Evolutionary conservation across 2,329 filamentous ascomycete genomes (phyloP), one percentile per base, ranked within the genome.

Genomic region (Phaeosphaeriaceae sp.): DNA sequence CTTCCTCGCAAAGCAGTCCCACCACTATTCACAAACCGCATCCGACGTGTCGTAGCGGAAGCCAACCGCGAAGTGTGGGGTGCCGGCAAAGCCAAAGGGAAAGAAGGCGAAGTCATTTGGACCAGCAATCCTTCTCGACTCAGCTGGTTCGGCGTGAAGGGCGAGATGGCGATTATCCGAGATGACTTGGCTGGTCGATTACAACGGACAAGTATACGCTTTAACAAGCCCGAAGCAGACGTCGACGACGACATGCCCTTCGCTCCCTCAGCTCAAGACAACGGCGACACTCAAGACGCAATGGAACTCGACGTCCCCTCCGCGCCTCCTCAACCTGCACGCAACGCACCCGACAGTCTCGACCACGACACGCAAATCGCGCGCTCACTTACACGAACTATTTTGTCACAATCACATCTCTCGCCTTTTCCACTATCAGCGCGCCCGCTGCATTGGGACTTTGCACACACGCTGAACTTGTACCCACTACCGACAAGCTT

Each of bases 381-480:
- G 8, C 86, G 90, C 58, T 91, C 92, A 67, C 85, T 98, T 1
- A 93, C 97, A 70, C 96, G 97, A 75, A 97, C 94, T 0, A 77
- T 99, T 10, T 85, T 99, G 8, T 94, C 97, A 67, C 95, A 99
- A 79, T 92, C 92, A 5, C 91, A 93, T 64, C 85, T 99, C 11
- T 89, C 91, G 0, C 95, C 95, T 0, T 99, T 98, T 77, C 89
- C 92, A 0, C 85, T 93, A n/a, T 80, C 88, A 0, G 84, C 88
- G 30, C 87, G 94, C 1, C 95, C 95, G 0, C 86, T 97, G 4
- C 87, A 97, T 65, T 98, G 95, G 95, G 94, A 97, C 77, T 92
- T 91, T 76, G 89, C 89, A 0, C 84, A 87, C 30, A 82, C 91
- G 2, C 78, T 98, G 64, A 90, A 92, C 55, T 80, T 99, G 22